Conservation (phyloP, 768 basidiomycete genomes). For the Saitozyma sp. region DNA sequence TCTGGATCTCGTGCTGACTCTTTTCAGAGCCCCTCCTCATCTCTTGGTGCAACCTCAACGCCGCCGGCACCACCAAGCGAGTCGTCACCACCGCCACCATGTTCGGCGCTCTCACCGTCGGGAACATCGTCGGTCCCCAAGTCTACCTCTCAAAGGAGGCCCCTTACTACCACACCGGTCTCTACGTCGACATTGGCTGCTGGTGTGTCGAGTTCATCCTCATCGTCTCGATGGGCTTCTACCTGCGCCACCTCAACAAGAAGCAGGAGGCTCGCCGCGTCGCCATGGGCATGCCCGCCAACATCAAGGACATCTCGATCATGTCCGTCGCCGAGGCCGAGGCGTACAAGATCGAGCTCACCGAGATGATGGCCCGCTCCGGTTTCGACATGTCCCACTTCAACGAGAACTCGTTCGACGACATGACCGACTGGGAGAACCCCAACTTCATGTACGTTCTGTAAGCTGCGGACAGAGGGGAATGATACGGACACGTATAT, state of each 20-base stretch:
- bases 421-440: slow-evolving; percentile 43
- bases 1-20: neutral
- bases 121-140: slow-evolving; percentile 47
- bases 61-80: slow-evolving; percentile 44
- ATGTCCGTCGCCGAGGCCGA: slow-evolving; percentile 44
- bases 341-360: slow-evolving; percentile 42
- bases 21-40: slow-evolving; percentile 12
- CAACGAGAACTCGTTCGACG: slow-evolving; percentile 40
- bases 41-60: slow-evolving; percentile 45
- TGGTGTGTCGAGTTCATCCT: slow-evolving; percentile 42
- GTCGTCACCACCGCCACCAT: slow-evolving; percentile 39
- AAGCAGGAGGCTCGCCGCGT: slow-evolving; percentile 39
- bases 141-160: slow-evolving; percentile 43
- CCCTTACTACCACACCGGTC: slow-evolving; percentile 45
- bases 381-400: slow-evolving; percentile 27
- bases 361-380: slow-evolving; percentile 15
- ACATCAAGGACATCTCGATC: slow-evolving; percentile 47
- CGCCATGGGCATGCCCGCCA: slow-evolving; percentile 40
- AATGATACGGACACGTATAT: no score
- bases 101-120: slow-evolving; percentile 26
- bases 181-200: slow-evolving; percentile 48
- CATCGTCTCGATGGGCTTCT: slow-evolving; percentile 40
- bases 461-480: neutral
- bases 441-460: no score
- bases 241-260: slow-evolving; percentile 42